Evolutionary conservation across 225 moss, liverwort and hornwort species (phyloP).

Genomic region (Sphagnum contortum): DNA sequence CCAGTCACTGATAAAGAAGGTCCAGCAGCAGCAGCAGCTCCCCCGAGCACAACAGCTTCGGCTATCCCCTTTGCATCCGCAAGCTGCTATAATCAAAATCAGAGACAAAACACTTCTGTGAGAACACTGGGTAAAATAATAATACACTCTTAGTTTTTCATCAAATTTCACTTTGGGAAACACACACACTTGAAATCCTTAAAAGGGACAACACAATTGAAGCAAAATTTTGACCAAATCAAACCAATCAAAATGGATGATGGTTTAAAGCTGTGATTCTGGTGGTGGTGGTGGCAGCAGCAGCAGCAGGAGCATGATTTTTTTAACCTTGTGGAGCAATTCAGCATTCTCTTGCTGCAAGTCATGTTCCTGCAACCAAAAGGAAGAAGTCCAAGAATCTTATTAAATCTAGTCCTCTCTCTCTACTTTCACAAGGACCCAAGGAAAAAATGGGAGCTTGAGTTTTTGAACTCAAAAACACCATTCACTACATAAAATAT

Average conservation of each 20-base stretch:
- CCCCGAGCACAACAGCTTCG: conserved; percentile 39
- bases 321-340: conserved; percentile 32
- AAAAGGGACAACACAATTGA: neutral
- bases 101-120: neutral
- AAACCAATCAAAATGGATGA: neutral
- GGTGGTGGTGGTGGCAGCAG: too few relatives aligned
- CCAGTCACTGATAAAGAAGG: too few relatives aligned
- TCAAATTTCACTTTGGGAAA: neutral
- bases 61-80: conserved; percentile 80
- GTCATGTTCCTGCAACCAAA: conserved; percentile 28
- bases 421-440: neutral
- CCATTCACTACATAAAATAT: neutral
- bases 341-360: conserved; percentile 43
- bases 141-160: neutral
- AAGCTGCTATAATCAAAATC: conserved; percentile 34
- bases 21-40: conserved; percentile 42
- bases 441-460: neutral
- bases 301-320: neutral
- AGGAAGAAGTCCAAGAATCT: neutral
- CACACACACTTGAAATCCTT: neutral
- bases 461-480: neutral
- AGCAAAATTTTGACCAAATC: too few relatives aligned
- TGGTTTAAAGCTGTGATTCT: neutral
- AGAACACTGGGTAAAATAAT: neutral
- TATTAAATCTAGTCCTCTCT: neutral